Conservation (phyloP, 2,329 filamentous ascomycete species). For the Pyricularia pennisetigena region DNA sequence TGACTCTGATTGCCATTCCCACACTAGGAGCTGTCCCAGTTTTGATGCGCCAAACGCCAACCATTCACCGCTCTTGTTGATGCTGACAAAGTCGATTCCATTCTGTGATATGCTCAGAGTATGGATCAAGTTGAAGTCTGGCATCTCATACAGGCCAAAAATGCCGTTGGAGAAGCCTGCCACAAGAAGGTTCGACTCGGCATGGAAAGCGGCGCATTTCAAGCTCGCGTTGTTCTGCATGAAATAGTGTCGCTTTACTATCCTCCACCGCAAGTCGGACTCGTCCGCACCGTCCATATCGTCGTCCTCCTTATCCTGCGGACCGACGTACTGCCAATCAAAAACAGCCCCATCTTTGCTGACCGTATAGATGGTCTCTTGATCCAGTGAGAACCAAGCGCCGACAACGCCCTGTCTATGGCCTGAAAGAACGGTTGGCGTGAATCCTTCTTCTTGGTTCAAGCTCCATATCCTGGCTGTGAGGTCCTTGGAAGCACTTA, state of each 20-base stretch:
- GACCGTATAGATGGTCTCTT: conserved; percentile 92
- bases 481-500: conserved; percentile 85
- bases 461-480: conserved; percentile 94
- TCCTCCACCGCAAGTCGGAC: conserved; percentile 74
- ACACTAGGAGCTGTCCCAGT: conserved; percentile 89
- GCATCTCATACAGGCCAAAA: conserved; percentile 91
- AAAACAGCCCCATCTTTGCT: conserved; percentile 98
- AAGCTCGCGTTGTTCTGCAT: conserved; percentile 83
- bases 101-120: conserved; percentile 90
- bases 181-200: conserved; percentile 82
- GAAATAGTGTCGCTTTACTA: conserved; percentile 86
- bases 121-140: conserved; percentile 92
- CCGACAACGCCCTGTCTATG: conserved; percentile 84
- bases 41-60: conserved; percentile 93
- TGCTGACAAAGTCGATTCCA: conserved; percentile 87
- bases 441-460: conserved; percentile 76
- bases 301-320: conserved; percentile 42
- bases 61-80: conserved; percentile 95
- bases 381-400: conserved; percentile 95
- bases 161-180: conserved; percentile 91
- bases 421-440: conserved; percentile 79
- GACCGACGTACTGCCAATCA: conserved; percentile 75
- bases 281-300: conserved; percentile 51
- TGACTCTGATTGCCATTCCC: conserved; percentile 99
- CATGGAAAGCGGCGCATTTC: conserved; percentile 83